Conservation (phyloP, 176 grass and related monocot genomes). For the Carex parvula region DNA sequence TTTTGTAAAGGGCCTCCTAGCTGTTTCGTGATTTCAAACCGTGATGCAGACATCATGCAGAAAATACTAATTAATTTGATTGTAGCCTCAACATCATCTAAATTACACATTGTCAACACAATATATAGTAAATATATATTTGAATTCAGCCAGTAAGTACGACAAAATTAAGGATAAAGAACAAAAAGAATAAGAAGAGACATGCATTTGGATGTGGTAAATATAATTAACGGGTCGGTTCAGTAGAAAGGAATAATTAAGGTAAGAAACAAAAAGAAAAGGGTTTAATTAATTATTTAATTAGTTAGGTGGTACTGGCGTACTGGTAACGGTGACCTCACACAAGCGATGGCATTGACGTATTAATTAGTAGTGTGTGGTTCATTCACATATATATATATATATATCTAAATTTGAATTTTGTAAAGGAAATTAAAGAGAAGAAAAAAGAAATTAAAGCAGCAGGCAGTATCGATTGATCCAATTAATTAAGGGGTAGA, state of each 20-base stretch:
- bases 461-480: not conserved
- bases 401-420: not conserved
- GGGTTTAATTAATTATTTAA: too few species aligned
- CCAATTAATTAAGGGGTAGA: not conserved
- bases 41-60: not conserved
- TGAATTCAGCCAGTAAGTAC: not conserved
- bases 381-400: not conserved
- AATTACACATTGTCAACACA: not conserved
- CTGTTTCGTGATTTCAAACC: not conserved
- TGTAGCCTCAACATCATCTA: not conserved
- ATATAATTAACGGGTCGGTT: too few species aligned
- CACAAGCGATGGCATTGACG: conserved; percentile 19
- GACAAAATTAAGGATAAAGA: too few species aligned
- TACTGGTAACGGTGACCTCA: not conserved
- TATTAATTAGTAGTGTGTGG: not conserved
- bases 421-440: not conserved
- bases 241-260: too few species aligned
- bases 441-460: not conserved
- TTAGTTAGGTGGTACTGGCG: too few species aligned
- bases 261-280: too few species aligned
- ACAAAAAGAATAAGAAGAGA: too few species aligned
- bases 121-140: not conserved
- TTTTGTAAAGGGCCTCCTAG: not conserved
- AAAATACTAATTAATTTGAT: not conserved
- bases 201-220: too few species aligned